Conservation (phyloP, 495 filamentous ascomycete genomes). For the Trichoderma orchidacearum region DNA sequence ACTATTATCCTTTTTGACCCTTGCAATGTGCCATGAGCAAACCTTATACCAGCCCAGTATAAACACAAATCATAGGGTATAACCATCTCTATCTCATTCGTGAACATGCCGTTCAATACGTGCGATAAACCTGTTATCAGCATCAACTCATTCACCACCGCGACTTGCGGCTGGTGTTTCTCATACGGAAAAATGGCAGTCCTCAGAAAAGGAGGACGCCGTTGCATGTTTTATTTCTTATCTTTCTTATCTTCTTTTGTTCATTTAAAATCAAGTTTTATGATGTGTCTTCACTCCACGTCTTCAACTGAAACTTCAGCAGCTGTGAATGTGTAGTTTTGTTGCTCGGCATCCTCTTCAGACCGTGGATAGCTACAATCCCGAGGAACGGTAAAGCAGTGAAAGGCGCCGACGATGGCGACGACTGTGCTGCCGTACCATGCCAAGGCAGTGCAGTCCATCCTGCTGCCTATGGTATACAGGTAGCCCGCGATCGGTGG, state of each 20-base stretch:
- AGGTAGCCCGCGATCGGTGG: slow-evolving; percentile 64
- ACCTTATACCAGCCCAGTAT: background rate
- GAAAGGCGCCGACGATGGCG: slow-evolving; percentile 52
- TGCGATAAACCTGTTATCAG: background rate
- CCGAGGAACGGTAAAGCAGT: slow-evolving; percentile 51
- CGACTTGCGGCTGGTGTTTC: background rate
- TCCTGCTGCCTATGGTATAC: slow-evolving; percentile 51
- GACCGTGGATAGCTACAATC: slow-evolving; percentile 8
- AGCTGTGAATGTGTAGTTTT: background rate
- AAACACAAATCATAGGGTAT: background rate
- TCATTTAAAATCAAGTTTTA: background rate
- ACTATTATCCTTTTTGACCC: background rate
- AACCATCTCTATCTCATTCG: background rate
- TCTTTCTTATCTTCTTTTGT: background rate
- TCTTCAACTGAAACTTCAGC: background rate
- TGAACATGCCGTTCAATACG: background rate
- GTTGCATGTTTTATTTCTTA: background rate
- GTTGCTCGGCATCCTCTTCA: background rate
- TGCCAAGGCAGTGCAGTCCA: slow-evolving; percentile 59
- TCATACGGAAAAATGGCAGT: background rate
- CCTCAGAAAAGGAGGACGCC: background rate
- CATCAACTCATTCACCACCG: background rate
- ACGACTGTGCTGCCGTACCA: slow-evolving; percentile 69
- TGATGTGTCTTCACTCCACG: background rate
- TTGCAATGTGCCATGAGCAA: background rate